A percentile compares a stretch with the other conserved stretches of the same genome.
Conservation (phyloP, 2,329 filamentous ascomycete species). For the Venturia nashicola region DNA sequence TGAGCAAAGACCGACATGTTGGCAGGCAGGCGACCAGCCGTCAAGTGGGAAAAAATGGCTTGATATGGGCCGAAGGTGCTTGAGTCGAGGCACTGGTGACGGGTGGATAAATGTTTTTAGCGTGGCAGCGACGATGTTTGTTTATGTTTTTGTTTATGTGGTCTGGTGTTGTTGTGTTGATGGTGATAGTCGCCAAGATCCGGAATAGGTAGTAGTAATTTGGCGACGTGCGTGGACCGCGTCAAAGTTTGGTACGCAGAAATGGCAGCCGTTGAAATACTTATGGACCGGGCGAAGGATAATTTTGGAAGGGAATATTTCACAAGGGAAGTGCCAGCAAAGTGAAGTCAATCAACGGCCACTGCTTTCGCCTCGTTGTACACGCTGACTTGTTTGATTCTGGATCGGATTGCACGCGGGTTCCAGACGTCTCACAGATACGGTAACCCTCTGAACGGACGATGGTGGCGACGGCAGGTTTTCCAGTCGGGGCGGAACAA, state of each 20-base stretch:
- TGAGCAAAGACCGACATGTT: constrained; percentile 16
- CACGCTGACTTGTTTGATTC: neutral
- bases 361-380: neutral
- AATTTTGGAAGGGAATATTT: neutral
- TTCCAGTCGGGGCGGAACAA: neutral
- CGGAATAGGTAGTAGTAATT: neutral
- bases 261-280: neutral
- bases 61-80: neutral
- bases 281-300: constrained; percentile 12
- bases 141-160: neutral
- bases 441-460: neutral
- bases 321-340: neutral
- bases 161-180: neutral
- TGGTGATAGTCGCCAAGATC: neutral
- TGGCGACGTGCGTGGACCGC: neutral
- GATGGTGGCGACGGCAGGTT: neutral
- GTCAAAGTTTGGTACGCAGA: neutral
- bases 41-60: neutral
- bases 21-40: neutral
- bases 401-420: neutral
- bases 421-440: constrained; percentile 1
- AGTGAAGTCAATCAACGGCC: neutral
- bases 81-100: neutral
- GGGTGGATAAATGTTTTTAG: neutral
- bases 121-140: neutral